Evolutionary conservation across 345 rosid genomes (phyloP).

Genomic region (Excoecaria cochinchinensis): DNA sequence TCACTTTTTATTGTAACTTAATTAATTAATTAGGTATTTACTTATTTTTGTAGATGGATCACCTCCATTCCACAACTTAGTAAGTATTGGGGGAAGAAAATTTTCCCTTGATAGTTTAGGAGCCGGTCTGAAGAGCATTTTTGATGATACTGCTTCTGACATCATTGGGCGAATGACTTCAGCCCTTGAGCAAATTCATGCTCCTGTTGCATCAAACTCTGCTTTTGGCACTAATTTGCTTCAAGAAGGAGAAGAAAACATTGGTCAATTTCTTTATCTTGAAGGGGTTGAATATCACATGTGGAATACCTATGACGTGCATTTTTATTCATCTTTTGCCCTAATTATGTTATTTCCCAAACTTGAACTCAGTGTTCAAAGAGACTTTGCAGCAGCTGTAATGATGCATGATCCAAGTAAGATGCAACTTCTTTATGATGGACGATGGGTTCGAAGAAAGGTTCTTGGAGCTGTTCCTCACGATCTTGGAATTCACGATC

Average conservation of each 20-base stretch:
- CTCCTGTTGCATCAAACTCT: conserved; percentile 62
- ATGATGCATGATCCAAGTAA: conserved; percentile 85
- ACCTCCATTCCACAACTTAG: conserved; percentile 68
- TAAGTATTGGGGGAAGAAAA: conserved; percentile 53
- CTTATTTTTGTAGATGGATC: conserved; percentile 59
- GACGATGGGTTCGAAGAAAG: conserved; percentile 65
- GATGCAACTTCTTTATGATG: conserved; percentile 57
- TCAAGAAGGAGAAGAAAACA: conserved; percentile 85
- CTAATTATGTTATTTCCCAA: conserved; percentile 86
- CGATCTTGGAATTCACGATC: conserved; percentile 76
- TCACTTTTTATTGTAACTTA: not conserved
- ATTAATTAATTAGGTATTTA: not conserved
- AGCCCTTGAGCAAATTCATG: conserved; percentile 57
- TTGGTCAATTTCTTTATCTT: conserved; percentile 88
- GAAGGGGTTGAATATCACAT: conserved; percentile 87
- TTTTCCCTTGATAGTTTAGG: conserved; percentile 72
- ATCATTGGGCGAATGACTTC: conserved; percentile 77
- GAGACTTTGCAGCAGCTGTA: conserved; percentile 92
- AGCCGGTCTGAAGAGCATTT: conserved; percentile 32
- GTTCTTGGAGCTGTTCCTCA: conserved; percentile 97
- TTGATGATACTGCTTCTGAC: conserved; percentile 47
- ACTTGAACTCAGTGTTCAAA: conserved; percentile 81
- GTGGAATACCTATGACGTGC: conserved; percentile 98
- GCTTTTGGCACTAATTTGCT: conserved; percentile 90
- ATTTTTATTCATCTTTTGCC: conserved; percentile 88